Conservation (phyloP, 2,329 filamentous ascomycete species). For the Gnomoniopsis sp. region DNA sequence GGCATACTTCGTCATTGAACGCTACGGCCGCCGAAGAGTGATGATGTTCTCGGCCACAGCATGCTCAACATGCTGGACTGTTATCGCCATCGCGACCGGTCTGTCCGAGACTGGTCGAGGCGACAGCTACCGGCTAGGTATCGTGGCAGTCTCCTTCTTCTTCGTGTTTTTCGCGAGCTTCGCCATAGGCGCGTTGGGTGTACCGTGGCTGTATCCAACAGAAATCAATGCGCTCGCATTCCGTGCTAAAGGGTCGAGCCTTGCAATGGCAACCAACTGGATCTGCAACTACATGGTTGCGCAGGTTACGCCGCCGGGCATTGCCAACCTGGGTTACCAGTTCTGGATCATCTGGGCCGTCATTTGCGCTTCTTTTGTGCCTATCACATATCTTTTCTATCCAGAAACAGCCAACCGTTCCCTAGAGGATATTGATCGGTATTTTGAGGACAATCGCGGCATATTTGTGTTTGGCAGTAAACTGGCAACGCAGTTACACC, state of each 20-base stretch:
- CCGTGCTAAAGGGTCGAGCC: slow-evolving; percentile 30
- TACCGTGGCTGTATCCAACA: slow-evolving; percentile 27
- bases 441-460: slow-evolving; percentile 21
- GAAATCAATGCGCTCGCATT: slow-evolving; percentile 34
- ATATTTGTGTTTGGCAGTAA: slow-evolving; percentile 8
- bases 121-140: slow-evolving; percentile 19
- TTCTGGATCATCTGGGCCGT: slow-evolving; percentile 50
- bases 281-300: slow-evolving; percentile 32
- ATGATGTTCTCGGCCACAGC: slow-evolving; percentile 23
- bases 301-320: slow-evolving; percentile 30
- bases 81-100: slow-evolving; percentile 22
- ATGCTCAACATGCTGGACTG: slow-evolving; percentile 21
- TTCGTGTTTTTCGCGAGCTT: slow-evolving; percentile 30
- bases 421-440: slow-evolving; percentile 39
- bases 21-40: slow-evolving; percentile 31
- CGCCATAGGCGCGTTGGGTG: slow-evolving; percentile 23
- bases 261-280: slow-evolving; percentile 33
- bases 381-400: slow-evolving; percentile 42
- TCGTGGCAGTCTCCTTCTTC: slow-evolving; percentile 26
- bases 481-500: slow-evolving; percentile 10
- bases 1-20: slow-evolving; percentile 25
- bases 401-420: slow-evolving; percentile 38
- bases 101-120: slow-evolving; percentile 18
- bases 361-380: slow-evolving; percentile 38
- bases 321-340: slow-evolving; percentile 42